These are phyloP conservation scores for Clavaria fumosa DNA, from an alignment of 768 basidiomycete species.

Conservation along the genomic window DNA sequence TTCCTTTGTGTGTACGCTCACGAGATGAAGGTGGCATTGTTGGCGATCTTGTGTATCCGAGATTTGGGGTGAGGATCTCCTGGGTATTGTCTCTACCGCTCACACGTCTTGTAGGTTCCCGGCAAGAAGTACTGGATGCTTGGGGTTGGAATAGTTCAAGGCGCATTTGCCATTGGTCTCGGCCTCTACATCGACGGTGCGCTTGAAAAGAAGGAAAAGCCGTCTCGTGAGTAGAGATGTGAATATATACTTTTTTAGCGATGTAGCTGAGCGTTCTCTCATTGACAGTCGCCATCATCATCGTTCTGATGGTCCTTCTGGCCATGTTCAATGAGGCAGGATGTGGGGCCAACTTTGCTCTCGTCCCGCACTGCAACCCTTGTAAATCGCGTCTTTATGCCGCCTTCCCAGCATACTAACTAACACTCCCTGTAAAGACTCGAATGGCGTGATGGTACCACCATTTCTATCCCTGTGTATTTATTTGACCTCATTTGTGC, in stretches of 20 bases:
- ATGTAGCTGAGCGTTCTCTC: neutral
- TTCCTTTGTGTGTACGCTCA: neutral
- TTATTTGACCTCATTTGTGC: slow-evolving; percentile 14
- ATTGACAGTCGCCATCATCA: slow-evolving; percentile 7
- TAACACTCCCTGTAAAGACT: too few species aligned
- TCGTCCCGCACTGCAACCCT: slow-evolving; percentile 25
- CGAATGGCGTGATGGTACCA: slow-evolving; percentile 12
- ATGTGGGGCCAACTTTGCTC: slow-evolving; percentile 4
- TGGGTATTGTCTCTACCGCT: neutral
- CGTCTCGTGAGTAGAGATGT: slow-evolving; percentile 16
- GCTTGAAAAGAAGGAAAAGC: slow-evolving; percentile 17
- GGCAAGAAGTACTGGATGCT: slow-evolving; percentile 36
- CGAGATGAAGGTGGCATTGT: slow-evolving; percentile 19
- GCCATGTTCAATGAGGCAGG: slow-evolving; percentile 5
- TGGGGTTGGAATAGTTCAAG: slow-evolving; percentile 28
- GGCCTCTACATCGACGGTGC: slow-evolving; percentile 27
- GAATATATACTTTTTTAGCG: neutral
- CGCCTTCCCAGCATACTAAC: too few species aligned
- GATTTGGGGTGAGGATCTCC: slow-evolving; percentile 19
- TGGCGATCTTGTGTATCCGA: slow-evolving; percentile 30
- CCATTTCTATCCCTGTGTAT: slow-evolving; percentile 9
- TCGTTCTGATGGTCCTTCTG: neutral
- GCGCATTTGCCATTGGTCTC: slow-evolving; percentile 26
- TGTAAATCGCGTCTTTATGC: slow-evolving; percentile 19
- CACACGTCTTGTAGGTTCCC: slow-evolving; percentile 1